Conservation (phyloP, 176 grass and related monocot species). For the Triticum aestivum region IWGSC_CS_RefSeq_v2.1 NC_057808.1:478338973-478339472, state of each 20-base stretch:
- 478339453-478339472: not conserved
- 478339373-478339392: slow-evolving; percentile 61
- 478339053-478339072: slow-evolving; percentile 58
- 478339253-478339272: not conserved
- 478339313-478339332: not conserved
- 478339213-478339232: not conserved
- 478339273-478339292: not conserved
- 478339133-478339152: not conserved
- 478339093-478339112: slow-evolving; percentile 19
- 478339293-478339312: not conserved
- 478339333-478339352: slow-evolving; percentile 49
- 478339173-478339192: not conserved
- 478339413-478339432: slow-evolving; percentile 39
- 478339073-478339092: slow-evolving; percentile 55
- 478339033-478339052: slow-evolving; percentile 57
- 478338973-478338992: slow-evolving; percentile 46
- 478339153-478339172: not conserved
- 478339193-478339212: not conserved
- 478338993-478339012: slow-evolving; percentile 50
- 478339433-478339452: slow-evolving; percentile 36
- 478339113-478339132: not conserved
- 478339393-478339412: slow-evolving; percentile 61
- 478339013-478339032: slow-evolving; percentile 54
- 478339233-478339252: not conserved
- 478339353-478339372: slow-evolving; percentile 56